Conservation (phyloP, 805 yeast species). For the Cyberlindnera euphorbiae region DNA sequence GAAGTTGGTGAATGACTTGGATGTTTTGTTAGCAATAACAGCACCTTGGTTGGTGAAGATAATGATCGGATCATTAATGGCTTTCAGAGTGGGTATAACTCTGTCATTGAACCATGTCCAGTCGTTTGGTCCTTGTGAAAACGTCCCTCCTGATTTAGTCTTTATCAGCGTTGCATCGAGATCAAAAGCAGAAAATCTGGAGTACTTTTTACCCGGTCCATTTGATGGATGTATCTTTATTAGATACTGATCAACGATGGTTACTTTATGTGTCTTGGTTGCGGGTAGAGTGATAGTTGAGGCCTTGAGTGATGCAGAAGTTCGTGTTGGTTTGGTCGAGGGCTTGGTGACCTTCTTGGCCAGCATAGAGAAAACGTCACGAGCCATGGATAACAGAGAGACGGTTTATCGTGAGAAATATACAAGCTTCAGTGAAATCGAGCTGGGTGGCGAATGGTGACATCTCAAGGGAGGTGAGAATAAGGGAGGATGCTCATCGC, state of each 20-base stretch:
- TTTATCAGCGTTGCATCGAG: conserved; percentile 73
- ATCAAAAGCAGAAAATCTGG: conserved; percentile 67
- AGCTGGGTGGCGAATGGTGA: too few relatives aligned
- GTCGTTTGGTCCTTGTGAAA: conserved; percentile 56
- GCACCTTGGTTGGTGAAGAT: conserved; percentile 88
- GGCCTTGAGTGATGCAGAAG: background rate
- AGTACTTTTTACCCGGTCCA: conserved; percentile 1
- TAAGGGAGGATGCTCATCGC: too few relatives aligned
- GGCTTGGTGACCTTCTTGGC: conserved; percentile 8
- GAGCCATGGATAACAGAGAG: too few relatives aligned
- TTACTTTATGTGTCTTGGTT: conserved; percentile 27
- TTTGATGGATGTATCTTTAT: conserved; percentile 36
- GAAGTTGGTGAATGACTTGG: conserved; percentile 36
- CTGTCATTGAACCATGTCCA: conserved; percentile 63
- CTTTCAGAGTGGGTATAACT: conserved; percentile 11
- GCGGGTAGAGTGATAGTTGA: background rate
- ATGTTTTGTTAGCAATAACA: conserved; percentile 37
- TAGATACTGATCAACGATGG: conserved; percentile 36
- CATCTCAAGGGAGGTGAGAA: too few relatives aligned
- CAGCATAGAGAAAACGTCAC: conserved; percentile 14
- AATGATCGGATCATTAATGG: conserved; percentile 37
- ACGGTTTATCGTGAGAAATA: too few relatives aligned
- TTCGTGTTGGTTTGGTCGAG: too few relatives aligned
- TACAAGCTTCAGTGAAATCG: too few relatives aligned
- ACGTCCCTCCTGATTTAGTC: conserved; percentile 59